phyloP scores from a whole-genome alignment of 78 protist species.

The Dictyostelium firmibasis region DNA sequence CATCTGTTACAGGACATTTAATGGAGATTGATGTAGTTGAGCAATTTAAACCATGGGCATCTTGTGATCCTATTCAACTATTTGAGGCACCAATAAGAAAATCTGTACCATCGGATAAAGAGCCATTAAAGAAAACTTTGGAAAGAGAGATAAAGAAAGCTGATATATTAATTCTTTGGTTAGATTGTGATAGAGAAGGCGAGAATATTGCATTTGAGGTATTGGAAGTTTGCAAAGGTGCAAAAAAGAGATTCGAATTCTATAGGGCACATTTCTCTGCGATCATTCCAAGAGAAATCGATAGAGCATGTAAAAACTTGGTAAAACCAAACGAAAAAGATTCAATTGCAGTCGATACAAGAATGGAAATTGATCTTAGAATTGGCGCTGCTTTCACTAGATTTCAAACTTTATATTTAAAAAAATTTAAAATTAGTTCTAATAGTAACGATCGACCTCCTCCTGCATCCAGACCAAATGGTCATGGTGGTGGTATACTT shows the following conservation, averaged over 20 bases:
- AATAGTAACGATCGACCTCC: background rate
- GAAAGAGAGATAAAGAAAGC: conserved; percentile 26
- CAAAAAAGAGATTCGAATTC: conserved; percentile 59
- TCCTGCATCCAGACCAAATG: background rate
- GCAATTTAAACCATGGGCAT: conserved; percentile 73
- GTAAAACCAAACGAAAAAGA: conserved; percentile 85
- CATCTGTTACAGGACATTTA: conserved; percentile 96
- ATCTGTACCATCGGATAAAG: background rate
- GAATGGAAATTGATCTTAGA: conserved; percentile 90
- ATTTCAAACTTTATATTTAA: conserved; percentile 92
- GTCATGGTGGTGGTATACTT: background rate
- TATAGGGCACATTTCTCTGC: conserved; percentile 96
- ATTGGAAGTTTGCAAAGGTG: conserved; percentile 60
- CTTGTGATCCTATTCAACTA: conserved; percentile 78
- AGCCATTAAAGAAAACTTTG: conserved; percentile 11
- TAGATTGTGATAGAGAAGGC: conserved; percentile 98
- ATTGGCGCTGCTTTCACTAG: conserved; percentile 99
- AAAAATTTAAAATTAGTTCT: conserved; percentile 38
- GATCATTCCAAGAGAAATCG: conserved; percentile 79
- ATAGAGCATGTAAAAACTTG: conserved; percentile 48
- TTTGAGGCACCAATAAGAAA: conserved; percentile 87
- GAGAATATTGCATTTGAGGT: conserved; percentile 98
- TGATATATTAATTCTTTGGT: conserved; percentile 90
- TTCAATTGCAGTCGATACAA: conserved; percentile 94
- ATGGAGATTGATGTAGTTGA: conserved; percentile 85